These are phyloP conservation scores for Leccinum sublutescens DNA, from an alignment of 768 basidiomycete genomes.

Conservation along the genomic window DNA sequence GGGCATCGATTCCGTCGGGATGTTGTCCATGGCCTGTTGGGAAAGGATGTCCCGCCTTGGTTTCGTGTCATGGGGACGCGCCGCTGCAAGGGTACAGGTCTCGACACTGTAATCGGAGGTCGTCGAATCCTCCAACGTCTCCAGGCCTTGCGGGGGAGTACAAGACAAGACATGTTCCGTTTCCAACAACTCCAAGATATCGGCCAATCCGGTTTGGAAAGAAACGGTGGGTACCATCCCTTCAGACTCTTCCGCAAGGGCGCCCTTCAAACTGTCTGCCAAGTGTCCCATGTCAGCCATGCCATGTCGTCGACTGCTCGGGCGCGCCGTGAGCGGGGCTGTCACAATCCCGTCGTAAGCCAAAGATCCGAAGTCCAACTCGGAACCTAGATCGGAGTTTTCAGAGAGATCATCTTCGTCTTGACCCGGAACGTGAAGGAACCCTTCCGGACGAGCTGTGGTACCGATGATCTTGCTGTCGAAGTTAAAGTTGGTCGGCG, in stretches of 20 bases:
- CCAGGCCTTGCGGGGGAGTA: neutral
- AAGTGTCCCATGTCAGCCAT: slow-evolving; percentile 8
- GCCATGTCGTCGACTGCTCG: slow-evolving; percentile 9
- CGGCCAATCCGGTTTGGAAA: neutral
- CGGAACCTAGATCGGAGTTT: neutral
- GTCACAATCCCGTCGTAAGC: slow-evolving; percentile 1
- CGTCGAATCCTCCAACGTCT: neutral
- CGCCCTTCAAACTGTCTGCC: neutral
- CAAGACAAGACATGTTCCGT: neutral
- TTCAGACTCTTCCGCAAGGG: neutral
- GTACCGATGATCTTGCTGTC: too few relatives aligned
- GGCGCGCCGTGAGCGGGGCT: neutral
- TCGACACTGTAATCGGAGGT: neutral
- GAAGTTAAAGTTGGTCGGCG: too few relatives aligned
- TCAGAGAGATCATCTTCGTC: too few relatives aligned
- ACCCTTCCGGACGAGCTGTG: too few relatives aligned
- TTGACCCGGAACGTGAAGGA: too few relatives aligned
- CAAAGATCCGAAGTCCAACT: neutral
- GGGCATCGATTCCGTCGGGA: neutral
- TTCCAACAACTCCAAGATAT: neutral
- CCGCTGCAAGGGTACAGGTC: neutral
- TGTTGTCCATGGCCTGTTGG: neutral
- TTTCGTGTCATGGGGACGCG: too few relatives aligned
- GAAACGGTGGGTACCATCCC: neutral
- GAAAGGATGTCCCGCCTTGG: too few relatives aligned